A percentile compares a stretch with the other conserved stretches of the same genome.
These are phyloP conservation scores for Diaporthe sp. DNA, from an alignment of 2,329 filamentous ascomycete species.

Conservation along the genomic window DNA sequence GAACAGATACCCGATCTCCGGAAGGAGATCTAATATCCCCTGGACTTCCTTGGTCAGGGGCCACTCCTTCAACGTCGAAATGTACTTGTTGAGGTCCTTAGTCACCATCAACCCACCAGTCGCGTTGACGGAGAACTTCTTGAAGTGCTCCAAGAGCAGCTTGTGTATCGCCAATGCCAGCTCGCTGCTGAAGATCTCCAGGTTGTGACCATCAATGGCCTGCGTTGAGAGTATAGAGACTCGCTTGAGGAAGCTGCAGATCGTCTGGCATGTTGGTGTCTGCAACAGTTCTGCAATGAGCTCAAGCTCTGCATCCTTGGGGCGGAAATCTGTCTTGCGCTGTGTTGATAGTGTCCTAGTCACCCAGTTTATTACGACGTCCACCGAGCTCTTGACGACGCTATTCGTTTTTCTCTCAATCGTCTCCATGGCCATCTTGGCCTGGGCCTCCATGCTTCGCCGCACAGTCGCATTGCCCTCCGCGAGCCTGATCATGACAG, in stretches of 20 bases:
- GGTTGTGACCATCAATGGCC: conserved; percentile 86
- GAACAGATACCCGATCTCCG: conserved; percentile 95
- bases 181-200: conserved; percentile 86
- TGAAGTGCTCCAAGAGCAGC: conserved; percentile 92
- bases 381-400: conserved; percentile 69
- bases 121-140: conserved; percentile 92
- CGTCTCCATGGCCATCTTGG: conserved; percentile 78
- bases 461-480: conserved; percentile 91
- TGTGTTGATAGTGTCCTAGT: conserved; percentile 80
- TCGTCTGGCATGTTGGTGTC: conserved; percentile 85
- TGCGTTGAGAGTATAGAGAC: conserved; percentile 74
- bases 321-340: conserved; percentile 90
- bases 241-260: conserved; percentile 83
- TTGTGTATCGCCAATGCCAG: conserved; percentile 83
- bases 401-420: conserved; percentile 87
- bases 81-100: conserved; percentile 96
- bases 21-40: conserved; percentile 83
- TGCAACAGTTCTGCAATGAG: conserved; percentile 80
- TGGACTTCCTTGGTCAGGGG: conserved; percentile 78
- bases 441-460: conserved; percentile 89
- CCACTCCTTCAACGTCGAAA: conserved; percentile 87
- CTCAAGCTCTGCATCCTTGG: conserved; percentile 81
- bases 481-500: conserved; percentile 90
- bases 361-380: conserved; percentile 83
- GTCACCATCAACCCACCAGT: conserved; percentile 95